Percentiles rank a stretch among this genome's conserved stretches.
phyloP scores from a whole-genome alignment of 2,329 filamentous ascomycete species.

The Fusarium multiceps region DNA sequence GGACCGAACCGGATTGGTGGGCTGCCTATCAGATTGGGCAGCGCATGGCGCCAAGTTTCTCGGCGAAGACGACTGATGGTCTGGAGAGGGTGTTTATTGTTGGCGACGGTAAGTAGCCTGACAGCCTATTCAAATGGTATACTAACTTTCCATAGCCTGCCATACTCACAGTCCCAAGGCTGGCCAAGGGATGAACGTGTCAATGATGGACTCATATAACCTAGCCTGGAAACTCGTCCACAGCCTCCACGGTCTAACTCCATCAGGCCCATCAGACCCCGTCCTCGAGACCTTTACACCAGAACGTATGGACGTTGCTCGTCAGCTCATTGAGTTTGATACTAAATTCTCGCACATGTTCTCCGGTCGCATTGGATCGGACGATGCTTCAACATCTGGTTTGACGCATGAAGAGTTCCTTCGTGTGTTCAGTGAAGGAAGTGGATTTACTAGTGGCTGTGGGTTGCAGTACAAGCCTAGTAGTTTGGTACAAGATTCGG shows the following conservation, averaged over 20 bases:
- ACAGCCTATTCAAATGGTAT: too few species aligned
- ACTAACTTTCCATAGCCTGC: not conserved
- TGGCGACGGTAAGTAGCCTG: conserved; percentile 10
- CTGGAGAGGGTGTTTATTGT: conserved; percentile 17
- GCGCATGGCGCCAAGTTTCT: conserved; percentile 13
- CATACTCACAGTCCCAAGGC: conserved; percentile 26
- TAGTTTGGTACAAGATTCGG: not conserved
- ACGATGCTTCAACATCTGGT: not conserved
- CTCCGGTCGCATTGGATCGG: conserved; percentile 16
- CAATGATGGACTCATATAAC: conserved; percentile 27
- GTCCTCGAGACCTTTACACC: conserved; percentile 2
- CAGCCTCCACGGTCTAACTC: conserved; percentile 5
- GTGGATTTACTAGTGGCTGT: conserved; percentile 16
- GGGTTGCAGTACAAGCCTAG: conserved; percentile 16
- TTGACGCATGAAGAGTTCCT: conserved; percentile 22
- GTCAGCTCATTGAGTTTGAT: conserved; percentile 22
- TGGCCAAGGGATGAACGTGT: conserved; percentile 23
- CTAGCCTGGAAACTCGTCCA: conserved; percentile 19
- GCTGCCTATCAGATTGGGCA: conserved; percentile 27
- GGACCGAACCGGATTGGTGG: conserved; percentile 22
- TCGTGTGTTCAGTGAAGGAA: conserved; percentile 10
- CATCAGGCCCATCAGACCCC: not conserved
- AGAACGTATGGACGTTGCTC: conserved; percentile 7
- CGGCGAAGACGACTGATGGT: not conserved
- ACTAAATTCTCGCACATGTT: conserved; percentile 22